Evolutionary conservation across 805 yeast species (phyloP), one percentile per base, ranked within the genome.

Genomic region (Kodamaea jinghongensis): DNA sequence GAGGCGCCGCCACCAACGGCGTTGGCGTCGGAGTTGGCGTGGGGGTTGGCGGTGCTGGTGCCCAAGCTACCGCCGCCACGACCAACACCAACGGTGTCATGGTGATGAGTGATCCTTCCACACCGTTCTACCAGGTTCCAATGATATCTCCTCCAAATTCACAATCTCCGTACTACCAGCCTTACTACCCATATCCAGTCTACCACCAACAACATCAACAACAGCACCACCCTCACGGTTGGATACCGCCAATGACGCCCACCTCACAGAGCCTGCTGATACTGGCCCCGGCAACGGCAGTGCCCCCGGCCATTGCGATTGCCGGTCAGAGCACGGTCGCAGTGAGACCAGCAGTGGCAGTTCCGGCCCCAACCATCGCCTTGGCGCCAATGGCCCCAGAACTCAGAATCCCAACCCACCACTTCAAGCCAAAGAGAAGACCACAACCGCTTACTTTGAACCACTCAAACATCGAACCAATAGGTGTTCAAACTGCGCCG

Each of bases 381-480:
- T 11, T n/a, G 14, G 14, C 29, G 12, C 29, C 23, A 5, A 20
- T 20, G 23, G 23, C 23, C 23, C 23, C 33, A 4, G 38, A 32
- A 11, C 22, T 57, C 15, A 55, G 51, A 34, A 33, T 54, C 9
- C 62, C 63, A 6, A 30, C 46, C 3, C 51, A 52, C 38, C 51
- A 56, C 25, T 63, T 56, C 46, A 68, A 64, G 44, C 70, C 70
- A 5, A 65, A 63, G 42, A 49, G 66, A 38, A 56, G 74, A 40
- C 73, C 73, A 11, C 46, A 62, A 29, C 74, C 73, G 4, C 51
- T 68, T 33, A 43, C 67, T 10, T 58, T 68, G 32, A 63, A 52
- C 44, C 65, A 61, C 41, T 58, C 69, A 13, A 55, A 53, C 43
- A 44, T 55, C 17, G 51, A 51, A 17, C 54, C 53, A 27, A 28